phyloP scores from a whole-genome alignment of 441 rosid species.

The Croton laevigatus region DNA sequence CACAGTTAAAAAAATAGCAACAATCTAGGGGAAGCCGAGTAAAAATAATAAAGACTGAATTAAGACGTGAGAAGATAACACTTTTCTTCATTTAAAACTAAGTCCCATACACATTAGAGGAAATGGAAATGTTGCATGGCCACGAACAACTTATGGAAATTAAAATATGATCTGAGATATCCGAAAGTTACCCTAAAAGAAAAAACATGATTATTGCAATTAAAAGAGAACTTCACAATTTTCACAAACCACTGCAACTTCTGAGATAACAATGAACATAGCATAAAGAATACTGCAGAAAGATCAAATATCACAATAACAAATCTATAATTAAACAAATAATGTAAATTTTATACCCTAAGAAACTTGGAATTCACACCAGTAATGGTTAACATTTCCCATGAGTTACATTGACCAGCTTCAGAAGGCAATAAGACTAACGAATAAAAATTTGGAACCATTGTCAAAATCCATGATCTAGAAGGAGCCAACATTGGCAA shows the following conservation, averaged over 20 bases:
- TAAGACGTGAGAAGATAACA: no score
- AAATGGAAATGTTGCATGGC: not conserved
- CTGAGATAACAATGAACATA: not conserved
- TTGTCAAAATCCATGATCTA: slow-evolving; percentile 16
- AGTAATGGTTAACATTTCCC: slow-evolving; percentile 50
- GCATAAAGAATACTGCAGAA: not conserved
- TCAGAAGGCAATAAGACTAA: slow-evolving; percentile 32
- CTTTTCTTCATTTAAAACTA: no score
- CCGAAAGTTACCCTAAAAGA: not conserved
- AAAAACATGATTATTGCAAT: not conserved
- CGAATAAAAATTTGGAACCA: slow-evolving; percentile 14
- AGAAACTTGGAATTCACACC: slow-evolving; percentile 40
- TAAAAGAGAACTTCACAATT: not conserved
- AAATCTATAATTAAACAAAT: not conserved
- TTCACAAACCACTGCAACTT: not conserved
- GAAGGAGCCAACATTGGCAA: slow-evolving; percentile 2
- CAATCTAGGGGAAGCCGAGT: no score
- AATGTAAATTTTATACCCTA: slow-evolving; percentile 29
- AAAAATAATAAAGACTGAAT: no score
- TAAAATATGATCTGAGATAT: not conserved
- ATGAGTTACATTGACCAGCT: slow-evolving; percentile 39
- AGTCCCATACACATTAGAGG: not conserved
- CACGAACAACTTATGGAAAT: not conserved
- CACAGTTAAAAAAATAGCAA: no score
- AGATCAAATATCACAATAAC: not conserved